Conservation (phyloP, 345 rosid genomes). For the Barbarea vulgaris region DNA sequence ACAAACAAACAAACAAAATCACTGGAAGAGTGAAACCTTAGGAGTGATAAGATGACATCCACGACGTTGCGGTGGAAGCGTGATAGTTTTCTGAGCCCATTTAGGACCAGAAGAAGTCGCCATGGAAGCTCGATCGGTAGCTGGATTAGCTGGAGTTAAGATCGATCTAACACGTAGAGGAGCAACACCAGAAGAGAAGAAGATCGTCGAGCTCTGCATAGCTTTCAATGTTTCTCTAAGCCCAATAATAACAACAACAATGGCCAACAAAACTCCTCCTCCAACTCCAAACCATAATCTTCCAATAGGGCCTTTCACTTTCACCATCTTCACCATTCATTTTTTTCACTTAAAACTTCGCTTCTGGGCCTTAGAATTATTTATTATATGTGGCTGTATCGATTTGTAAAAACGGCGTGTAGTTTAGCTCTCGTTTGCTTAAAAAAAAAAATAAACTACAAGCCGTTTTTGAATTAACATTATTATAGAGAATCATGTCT, state of each 20-base stretch:
- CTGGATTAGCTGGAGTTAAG: conserved; percentile 44
- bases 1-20: neutral
- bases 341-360: neutral
- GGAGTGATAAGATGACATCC: conserved; percentile 95
- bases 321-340: conserved; percentile 24
- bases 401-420: conserved; percentile 2
- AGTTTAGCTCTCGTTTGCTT: neutral
- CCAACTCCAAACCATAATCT: conserved; percentile 17
- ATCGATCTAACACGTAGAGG: conserved; percentile 47
- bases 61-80: conserved; percentile 73
- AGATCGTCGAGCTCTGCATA: conserved; percentile 46
- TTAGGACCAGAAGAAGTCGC: conserved; percentile 59
- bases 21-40: conserved; percentile 48
- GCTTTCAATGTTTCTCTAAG: conserved; percentile 20
- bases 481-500: neutral
- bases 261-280: conserved; percentile 22
- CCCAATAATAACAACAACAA: conserved; percentile 40
- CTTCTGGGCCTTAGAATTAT: conserved; percentile 34
- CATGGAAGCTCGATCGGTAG: conserved; percentile 49
- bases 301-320: conserved; percentile 34
- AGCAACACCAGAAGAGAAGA: conserved; percentile 34
- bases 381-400: conserved; percentile 22
- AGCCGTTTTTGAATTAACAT: neutral
- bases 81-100: conserved; percentile 93
- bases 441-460: conserved; percentile 13